Evolutionary conservation across 2,329 filamentous ascomycete species (phyloP), one percentile per base, ranked within the genome.

Genomic region (Microdochium trichocladiopsis): DNA sequence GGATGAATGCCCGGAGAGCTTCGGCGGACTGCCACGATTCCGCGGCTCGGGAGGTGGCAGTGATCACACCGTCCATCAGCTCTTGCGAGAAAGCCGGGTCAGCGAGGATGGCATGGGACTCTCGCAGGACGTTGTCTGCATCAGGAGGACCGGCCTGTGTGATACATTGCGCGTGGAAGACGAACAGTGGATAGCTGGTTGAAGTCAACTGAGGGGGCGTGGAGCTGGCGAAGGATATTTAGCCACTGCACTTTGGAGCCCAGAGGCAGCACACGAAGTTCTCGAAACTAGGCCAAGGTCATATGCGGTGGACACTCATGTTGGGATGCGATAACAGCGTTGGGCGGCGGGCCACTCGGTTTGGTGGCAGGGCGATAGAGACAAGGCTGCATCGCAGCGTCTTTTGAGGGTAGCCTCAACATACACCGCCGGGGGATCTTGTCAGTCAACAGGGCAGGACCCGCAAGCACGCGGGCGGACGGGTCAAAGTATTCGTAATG

Each of bases 221-320:
- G 62, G 2, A 86, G 61, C 57, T 84, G 75, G 1, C 69, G 59
- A 0, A 82, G 59, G 2, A 86, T 74, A 51, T 83, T 85, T 8
- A 69, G 58, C 76, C 80, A 86, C 50, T 81, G 77, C 9, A 83
- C 62, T 1, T 63, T 59, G 18, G 69, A 53, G 0, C 80, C 80
- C 1, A 75, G 60, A 0, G 76, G 71, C 2, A 86, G 56, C 0
- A 72, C 60, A 0, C 70, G 68, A n/a, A 84, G 72, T 0, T 73
- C 68, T 50, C 78, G 76, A 60, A 74, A 85, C 51, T 87, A 80
- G 0, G 76, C 72, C 0, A 81, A 53, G 0, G 74, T 69, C 52
- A 87, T 66, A 22, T 72, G 58, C 0, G 52, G 11, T 0, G 82
- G 79, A 49, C 80, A 83, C 0, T 61, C 50, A 0, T 57, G 63